Evolutionary conservation across 352 stramenopile genomes (phyloP), one percentile per base, ranked within the genome.

Genomic region (Hyaloperonospora brassicae): DNA sequence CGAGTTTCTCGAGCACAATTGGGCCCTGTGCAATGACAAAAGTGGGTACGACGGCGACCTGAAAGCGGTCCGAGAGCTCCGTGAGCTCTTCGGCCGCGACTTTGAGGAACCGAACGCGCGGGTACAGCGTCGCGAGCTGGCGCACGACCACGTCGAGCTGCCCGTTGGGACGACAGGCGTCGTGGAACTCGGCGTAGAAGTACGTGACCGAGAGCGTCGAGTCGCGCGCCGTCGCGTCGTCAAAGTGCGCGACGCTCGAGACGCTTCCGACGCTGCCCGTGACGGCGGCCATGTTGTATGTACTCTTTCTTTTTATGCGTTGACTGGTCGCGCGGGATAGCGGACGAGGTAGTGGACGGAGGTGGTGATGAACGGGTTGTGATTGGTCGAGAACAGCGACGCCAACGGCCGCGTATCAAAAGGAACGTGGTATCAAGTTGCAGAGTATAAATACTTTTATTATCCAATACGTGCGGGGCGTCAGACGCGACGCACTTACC

Each of bases 31-130:
- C 55, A 30, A 98, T 79, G 34, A 98, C 66, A 48, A 98, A 97
- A 8, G 95, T 98, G 12, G 96, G 96, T 45, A 99, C 93, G 5
- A 96, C 80, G 0, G 83, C 82, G 45, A 98, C 90, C 57, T 85
- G 59, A 57, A 96, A 95, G 35, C 81, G 79, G 60, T 95, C 85
- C 58, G 80, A 90, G 48, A 93, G 70, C 52, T 90, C 84, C 2
- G 83, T 59, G 23, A 93, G 66, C 43, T 89, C 77, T 54, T 95
- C 86, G 27, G 86, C 87, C 41, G 88, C 82, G 17, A 94, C 71
- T 59, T 95, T 93, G 55, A 89, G 73, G 62, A 93, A 93, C 41
- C 77, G 77, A 52, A 93, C 80, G 55, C 83, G 83, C 24, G 83
- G 83, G 50, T 93, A 80, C 51, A 93, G 61, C 50, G 79, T 86